A percentile compares a stretch with the other conserved stretches of the same genome.
phyloP scores from a whole-genome alignment of 441 rosid species.

The Aleurites moluccanus region DNA sequence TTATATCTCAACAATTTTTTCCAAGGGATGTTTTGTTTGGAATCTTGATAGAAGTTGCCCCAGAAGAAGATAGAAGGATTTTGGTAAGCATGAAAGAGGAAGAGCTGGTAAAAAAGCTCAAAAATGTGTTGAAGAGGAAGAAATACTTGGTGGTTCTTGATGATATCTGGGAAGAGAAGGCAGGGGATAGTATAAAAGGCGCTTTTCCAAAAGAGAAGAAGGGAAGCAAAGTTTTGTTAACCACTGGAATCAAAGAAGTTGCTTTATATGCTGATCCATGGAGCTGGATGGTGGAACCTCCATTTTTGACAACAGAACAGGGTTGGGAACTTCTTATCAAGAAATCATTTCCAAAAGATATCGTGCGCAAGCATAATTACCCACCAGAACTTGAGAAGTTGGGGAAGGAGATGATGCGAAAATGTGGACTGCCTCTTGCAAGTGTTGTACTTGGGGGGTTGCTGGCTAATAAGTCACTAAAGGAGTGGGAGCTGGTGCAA shows the following conservation, averaged over 20 bases:
- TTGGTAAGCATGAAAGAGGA: conserved; percentile 26
- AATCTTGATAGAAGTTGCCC: neutral
- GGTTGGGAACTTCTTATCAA: conserved; percentile 36
- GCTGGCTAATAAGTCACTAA: neutral
- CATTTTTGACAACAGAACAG: conserved; percentile 27
- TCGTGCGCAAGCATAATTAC: too few relatives aligned
- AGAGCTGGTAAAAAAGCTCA: conserved; percentile 26
- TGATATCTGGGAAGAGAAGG: conserved; percentile 32
- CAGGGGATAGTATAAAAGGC: conserved; percentile 28
- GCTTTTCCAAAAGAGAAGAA: conserved; percentile 25
- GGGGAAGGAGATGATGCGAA: conserved; percentile 20
- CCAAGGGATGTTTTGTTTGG: conserved; percentile 12
- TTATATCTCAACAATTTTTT: conserved; percentile 34
- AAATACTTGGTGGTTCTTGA: conserved; percentile 40
- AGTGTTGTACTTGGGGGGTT: conserved; percentile 19
- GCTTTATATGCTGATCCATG: conserved; percentile 31
- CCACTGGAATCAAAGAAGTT: conserved; percentile 30
- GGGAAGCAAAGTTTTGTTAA: conserved; percentile 36
- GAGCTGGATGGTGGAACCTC: conserved; percentile 28
- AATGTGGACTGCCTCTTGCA: conserved; percentile 27
- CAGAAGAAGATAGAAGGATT: neutral
- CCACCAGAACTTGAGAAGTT: conserved; percentile 1
- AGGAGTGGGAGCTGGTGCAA: conserved; percentile 1
- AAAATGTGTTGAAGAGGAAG: conserved; percentile 23
- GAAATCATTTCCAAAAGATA: conserved; percentile 26